These are phyloP conservation scores for Luffa aegyptiaca DNA, from an alignment of 306 rosid genomes.

Conservation along the genomic window DNA sequence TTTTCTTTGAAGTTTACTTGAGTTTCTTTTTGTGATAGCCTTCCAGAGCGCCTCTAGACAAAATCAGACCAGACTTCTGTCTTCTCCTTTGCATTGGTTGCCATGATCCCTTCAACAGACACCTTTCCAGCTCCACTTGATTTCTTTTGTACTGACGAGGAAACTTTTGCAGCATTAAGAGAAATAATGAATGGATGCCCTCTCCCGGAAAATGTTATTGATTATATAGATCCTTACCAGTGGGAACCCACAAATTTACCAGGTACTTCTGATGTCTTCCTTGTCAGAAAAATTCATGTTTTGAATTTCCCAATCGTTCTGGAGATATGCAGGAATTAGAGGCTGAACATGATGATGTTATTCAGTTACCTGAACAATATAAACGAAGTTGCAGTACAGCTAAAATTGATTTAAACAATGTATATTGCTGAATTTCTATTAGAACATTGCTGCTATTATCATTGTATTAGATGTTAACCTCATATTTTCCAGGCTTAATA, in stretches of 20 bases:
- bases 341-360: neutral
- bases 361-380: neutral
- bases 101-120: slow-evolving; percentile 17
- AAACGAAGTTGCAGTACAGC: neutral
- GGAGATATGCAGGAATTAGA: neutral
- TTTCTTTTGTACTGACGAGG: slow-evolving; percentile 1
- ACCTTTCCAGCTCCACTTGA: neutral
- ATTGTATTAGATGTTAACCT: neutral
- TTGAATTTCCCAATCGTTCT: neutral
- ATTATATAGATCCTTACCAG: slow-evolving; percentile 20
- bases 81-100: neutral
- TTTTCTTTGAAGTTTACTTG: neutral
- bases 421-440: neutral
- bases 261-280: slow-evolving; percentile 7
- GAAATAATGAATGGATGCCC: slow-evolving; percentile 10
- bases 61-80: neutral
- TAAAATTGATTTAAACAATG: neutral
- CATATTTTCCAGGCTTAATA: neutral
- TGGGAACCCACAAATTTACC: slow-evolving; percentile 19
- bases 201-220: slow-evolving; percentile 22
- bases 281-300: neutral
- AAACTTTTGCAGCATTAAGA: neutral
- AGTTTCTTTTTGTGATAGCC: neutral
- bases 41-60: neutral
- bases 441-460: neutral